Evolutionary conservation across 164 flowering plant species (phyloP), one percentile per base, ranked within the genome.

Genomic region (Euptelea pleiosperma): DNA sequence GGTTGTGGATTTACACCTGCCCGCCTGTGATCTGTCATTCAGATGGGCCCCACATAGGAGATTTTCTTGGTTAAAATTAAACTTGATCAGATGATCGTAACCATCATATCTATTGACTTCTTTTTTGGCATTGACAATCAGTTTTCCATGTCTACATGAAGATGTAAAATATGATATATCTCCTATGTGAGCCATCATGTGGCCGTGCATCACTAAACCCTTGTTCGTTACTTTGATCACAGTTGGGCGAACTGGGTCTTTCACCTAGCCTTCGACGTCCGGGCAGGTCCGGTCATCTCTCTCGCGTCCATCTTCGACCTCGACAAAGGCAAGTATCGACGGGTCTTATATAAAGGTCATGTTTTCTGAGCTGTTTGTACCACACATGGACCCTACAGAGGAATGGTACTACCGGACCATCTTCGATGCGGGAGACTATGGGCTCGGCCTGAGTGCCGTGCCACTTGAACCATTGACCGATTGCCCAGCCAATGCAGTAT

Each of bases 161-260:
- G n/a, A n/a, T n/a, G n/a, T n/a, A n/a, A n/a, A n/a, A n/a, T n/a
- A n/a, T n/a, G n/a, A n/a, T n/a, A n/a, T n/a, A n/a, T n/a, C n/a
- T n/a, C n/a, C n/a, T n/a, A n/a, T n/a, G n/a, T n/a, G n/a, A n/a
- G n/a, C n/a, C n/a, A n/a, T n/a, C n/a, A n/a, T n/a, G n/a, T n/a
- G n/a, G n/a, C n/a, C n/a, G n/a, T n/a, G n/a, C n/a, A n/a, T n/a
- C n/a, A n/a, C n/a, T n/a, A n/a, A n/a, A n/a, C n/a, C n/a, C n/a
- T n/a, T n/a, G n/a, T n/a, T n/a, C n/a, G n/a, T n/a, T n/a, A n/a
- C n/a, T n/a, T n/a, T n/a, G n/a, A n/a, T n/a, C n/a, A n/a, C 52
- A 82, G 81, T 47, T 80, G 85, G 88, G 83, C 69, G 5, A 67
- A 80, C 41, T 83, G 88, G 85, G 67, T 29, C 4, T 73, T 83